phyloP scores from a whole-genome alignment of 768 basidiomycete genomes.

The Exsudoporus frostii region DNA sequence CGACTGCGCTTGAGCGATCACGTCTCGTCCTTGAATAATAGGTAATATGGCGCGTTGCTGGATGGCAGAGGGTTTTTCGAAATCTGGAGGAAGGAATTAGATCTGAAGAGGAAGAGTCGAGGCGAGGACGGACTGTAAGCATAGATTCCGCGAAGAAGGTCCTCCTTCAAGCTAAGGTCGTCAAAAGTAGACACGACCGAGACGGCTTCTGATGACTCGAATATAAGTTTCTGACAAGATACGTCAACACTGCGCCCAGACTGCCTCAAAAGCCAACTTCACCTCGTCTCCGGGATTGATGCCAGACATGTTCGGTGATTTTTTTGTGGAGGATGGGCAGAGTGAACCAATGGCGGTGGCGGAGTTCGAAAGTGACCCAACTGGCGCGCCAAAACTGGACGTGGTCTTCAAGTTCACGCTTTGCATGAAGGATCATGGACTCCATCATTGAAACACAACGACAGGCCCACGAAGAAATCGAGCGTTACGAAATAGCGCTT shows the following conservation, averaged over 20 bases:
- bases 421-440: constrained; percentile 60
- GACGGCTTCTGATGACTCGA: constrained; percentile 92
- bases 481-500: constrained; percentile 85
- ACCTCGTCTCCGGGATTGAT: constrained; percentile 88
- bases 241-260: constrained; percentile 2
- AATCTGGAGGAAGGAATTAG: constrained; percentile 48
- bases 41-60: constrained; percentile 98
- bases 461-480: constrained; percentile 93
- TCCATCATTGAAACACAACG: constrained; percentile 92
- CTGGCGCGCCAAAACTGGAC: neutral
- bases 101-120: neutral
- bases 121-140: constrained; percentile 76
- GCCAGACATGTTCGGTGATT: constrained; percentile 63
- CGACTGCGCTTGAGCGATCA: constrained; percentile 98
- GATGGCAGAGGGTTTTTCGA: constrained; percentile 98
- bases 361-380: constrained; percentile 52
- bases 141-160: constrained; percentile 94
- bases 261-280: constrained; percentile 22
- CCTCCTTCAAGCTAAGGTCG: constrained; percentile 89
- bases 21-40: constrained; percentile 93
- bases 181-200: constrained; percentile 88
- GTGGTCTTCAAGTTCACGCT: neutral
- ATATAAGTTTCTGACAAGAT: constrained; percentile 73
- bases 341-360: constrained; percentile 24
- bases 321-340: constrained; percentile 34